phyloP scores from a whole-genome alignment of 805 yeast genomes.

The Metschnikowia borealis region DNA sequence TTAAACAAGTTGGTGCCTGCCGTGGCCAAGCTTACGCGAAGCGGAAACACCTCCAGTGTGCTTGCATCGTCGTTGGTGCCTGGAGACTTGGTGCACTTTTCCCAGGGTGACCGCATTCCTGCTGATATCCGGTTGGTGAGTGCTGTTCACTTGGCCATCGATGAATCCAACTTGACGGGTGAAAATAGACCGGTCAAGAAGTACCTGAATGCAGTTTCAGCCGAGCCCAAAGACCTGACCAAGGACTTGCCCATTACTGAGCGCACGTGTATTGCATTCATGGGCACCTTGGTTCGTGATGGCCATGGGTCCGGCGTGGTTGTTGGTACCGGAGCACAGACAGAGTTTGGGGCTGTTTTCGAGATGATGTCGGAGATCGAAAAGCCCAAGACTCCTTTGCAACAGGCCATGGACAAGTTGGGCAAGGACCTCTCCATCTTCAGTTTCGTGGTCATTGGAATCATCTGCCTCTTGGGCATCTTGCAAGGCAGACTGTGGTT shows the following conservation, averaged over 20 bases:
- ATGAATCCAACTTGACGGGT: conserved; percentile 94
- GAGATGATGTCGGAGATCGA: conserved; percentile 94
- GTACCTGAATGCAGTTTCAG: conserved; percentile 40
- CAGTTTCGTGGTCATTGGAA: conserved; percentile 82
- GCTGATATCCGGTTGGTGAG: conserved; percentile 85
- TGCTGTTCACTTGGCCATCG: conserved; percentile 77
- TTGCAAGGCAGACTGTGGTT: conserved; percentile 92
- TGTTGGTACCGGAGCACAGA: conserved; percentile 80
- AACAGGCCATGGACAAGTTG: conserved; percentile 88
- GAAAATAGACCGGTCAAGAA: conserved; percentile 88
- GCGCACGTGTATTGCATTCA: conserved; percentile 77
- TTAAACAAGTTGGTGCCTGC: conserved; percentile 92
- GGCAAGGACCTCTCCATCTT: conserved; percentile 86
- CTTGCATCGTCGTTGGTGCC: conserved; percentile 88
- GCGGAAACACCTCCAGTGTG: conserved; percentile 72
- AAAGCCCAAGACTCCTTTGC: conserved; percentile 97
- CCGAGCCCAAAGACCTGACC: conserved; percentile 14
- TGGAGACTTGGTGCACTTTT: conserved; percentile 87
- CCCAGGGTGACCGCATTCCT: conserved; percentile 94
- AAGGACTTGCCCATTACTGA: conserved; percentile 56
- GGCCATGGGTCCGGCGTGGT: conserved; percentile 95
- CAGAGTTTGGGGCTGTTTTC: conserved; percentile 93
- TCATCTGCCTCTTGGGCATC: conserved; percentile 87
- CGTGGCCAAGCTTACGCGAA: conserved; percentile 87
- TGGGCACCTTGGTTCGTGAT: conserved; percentile 96